phyloP scores from a whole-genome alignment of 768 basidiomycete genomes.

The Suillus fuscotomentosus region DNA sequence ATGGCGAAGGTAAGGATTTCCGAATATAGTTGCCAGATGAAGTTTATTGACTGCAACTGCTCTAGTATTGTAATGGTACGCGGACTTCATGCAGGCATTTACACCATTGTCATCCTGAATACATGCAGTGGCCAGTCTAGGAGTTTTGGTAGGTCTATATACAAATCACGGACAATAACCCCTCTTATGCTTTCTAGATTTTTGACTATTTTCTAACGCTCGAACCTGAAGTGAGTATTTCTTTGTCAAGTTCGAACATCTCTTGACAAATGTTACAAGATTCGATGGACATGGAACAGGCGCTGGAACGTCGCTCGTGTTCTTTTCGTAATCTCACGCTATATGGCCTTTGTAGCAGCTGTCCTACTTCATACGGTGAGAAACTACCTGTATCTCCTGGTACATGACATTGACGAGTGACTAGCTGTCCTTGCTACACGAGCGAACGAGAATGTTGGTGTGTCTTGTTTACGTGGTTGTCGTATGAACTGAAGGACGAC shows the following conservation, averaged over 20 bases:
- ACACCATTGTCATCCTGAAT: background rate
- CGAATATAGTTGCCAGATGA: background rate
- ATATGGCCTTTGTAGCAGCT: constrained; percentile 6
- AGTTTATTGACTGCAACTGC: background rate
- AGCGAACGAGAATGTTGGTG: background rate
- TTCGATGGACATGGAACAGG: constrained; percentile 6
- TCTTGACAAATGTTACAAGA: background rate
- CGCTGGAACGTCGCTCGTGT: constrained; percentile 1
- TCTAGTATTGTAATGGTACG: background rate
- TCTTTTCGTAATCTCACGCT: constrained; percentile 6
- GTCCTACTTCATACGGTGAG: constrained; percentile 9
- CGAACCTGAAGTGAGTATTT: background rate
- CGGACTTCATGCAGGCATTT: background rate
- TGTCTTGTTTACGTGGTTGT: background rate
- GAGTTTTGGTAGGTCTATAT: background rate
- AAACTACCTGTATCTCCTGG: background rate
- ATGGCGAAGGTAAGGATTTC: background rate
- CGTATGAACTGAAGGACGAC: background rate
- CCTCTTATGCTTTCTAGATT: background rate
- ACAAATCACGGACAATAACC: background rate
- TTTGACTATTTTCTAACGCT: constrained; percentile 1
- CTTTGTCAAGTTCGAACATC: background rate
- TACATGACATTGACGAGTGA: background rate
- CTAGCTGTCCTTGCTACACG: background rate
- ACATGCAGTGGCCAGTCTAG: background rate